Percentiles rank a stretch among this genome's conserved stretches.
These are phyloP conservation scores for Crucibulum laeve DNA, from an alignment of 768 basidiomycete species.

Conservation along the genomic window DNA sequence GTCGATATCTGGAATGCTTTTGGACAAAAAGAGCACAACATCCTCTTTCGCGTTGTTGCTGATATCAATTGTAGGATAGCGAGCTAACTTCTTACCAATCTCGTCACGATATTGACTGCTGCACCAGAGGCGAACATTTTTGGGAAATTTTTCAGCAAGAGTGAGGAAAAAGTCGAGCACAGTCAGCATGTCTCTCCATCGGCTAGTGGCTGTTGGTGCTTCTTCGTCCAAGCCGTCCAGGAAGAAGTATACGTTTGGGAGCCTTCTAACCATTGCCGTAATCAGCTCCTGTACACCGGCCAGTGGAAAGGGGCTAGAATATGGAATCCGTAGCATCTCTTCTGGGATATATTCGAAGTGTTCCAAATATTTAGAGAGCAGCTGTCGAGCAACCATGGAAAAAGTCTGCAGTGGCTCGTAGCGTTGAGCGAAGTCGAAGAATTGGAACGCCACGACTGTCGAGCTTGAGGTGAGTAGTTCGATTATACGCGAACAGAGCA, in stretches of 20 bases:
- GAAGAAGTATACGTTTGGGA: background rate
- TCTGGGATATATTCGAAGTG: background rate
- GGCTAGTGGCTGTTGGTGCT: background rate
- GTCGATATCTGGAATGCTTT: background rate
- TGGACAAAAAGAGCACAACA: background rate
- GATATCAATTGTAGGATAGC: slow-evolving; percentile 8
- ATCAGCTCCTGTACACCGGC: slow-evolving; percentile 1
- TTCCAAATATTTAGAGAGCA: slow-evolving; percentile 8
- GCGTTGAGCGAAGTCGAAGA: slow-evolving; percentile 12
- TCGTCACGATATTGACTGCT: slow-evolving; percentile 14
- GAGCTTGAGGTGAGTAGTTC: background rate
- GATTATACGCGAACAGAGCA: slow-evolving; percentile 14
- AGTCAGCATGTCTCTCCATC: slow-evolving; percentile 11
- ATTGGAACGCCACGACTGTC: slow-evolving; percentile 12
- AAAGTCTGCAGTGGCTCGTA: slow-evolving; percentile 9
- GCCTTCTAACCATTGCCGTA: background rate
- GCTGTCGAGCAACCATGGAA: slow-evolving; percentile 13
- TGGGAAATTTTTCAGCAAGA: slow-evolving; percentile 8
- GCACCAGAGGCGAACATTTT: slow-evolving; percentile 17
- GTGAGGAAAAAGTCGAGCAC: slow-evolving; percentile 11
- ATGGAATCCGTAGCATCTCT: background rate
- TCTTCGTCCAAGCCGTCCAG: background rate
- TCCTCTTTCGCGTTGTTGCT: slow-evolving; percentile 1
- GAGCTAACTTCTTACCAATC: slow-evolving; percentile 10
- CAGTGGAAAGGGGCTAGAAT: background rate